Base-by-base conservation (phyloP, 305 asterid species). In the Rubia balearica region DNA sequence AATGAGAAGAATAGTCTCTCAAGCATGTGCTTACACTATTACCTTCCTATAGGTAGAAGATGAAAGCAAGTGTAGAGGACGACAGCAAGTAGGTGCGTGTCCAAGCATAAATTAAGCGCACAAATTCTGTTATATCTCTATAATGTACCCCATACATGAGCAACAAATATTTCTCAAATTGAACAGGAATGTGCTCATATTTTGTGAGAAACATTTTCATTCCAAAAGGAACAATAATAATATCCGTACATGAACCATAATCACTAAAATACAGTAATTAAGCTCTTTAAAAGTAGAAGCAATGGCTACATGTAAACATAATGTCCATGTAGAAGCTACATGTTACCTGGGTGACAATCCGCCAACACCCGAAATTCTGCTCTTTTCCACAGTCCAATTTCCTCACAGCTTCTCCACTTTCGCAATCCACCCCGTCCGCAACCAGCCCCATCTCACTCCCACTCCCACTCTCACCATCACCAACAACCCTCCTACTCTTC, bases 311-410 rank as follows among this genome's bases (percentile, higher is more conserved):
- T 62, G 41, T 41, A 7, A 42, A 55, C 3, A 56, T 21, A 45
- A 22, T 17, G 41, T 55, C 68, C 63, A 69, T 14, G 45, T 40
- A 67, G 65, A 70, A 64, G 65, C n/a, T 24, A 38, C 51, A 73
- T 51, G 51, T 76, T 73, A 90, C 98, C 95, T 87, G 88, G n/a
- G 48, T 65, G 65, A 83, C 64, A 61, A 48, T 80, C 70, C 70
- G 74, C 79, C 83, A 82, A 41, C 82, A 72, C 78, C 85, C 85
- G 36, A 46, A 69, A 51, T 36, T 75, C 45, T 74, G 67, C 40
- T 75, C 75, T 75, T 76, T 80, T 30, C 75, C 70, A 38, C 63
- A 79, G 53, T 78, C 87, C 40, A 66, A 73, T 76, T 71, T 76
- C 53, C 80, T 73, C 9, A 65, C 11, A 6, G 70, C 46, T 65